Evolutionary conservation across 208 protist genomes (phyloP).

Genomic region (Trypanosoma cruzi): DNA sequence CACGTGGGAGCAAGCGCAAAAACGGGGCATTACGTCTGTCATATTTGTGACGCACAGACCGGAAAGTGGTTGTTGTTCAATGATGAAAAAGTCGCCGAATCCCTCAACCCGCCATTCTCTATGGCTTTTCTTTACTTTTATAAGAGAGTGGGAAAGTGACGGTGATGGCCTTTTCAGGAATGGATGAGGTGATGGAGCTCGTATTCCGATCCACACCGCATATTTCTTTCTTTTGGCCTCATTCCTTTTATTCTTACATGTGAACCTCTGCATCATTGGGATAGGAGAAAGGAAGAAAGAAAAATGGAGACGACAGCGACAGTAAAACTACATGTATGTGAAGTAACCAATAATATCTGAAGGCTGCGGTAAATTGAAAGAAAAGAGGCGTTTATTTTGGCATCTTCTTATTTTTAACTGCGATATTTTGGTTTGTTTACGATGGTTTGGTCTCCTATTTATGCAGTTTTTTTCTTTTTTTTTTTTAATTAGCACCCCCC

Average conservation of each 20-base stretch:
- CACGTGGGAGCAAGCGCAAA: slow-evolving; percentile 91
- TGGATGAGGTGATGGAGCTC: not conserved
- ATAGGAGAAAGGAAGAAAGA: not conserved
- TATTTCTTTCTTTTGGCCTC: not conserved
- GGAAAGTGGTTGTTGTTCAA: slow-evolving; percentile 95
- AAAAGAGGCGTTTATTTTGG: not conserved
- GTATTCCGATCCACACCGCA: not conserved
- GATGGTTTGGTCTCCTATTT: not conserved
- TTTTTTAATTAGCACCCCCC: not conserved
- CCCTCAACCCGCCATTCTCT: slow-evolving; percentile 87
- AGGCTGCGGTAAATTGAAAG: not conserved
- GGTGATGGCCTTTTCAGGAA: not conserved
- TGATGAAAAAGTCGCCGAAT: slow-evolving; percentile 94
- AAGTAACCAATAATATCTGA: not conserved
- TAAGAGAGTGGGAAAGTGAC: slow-evolving; percentile 38
- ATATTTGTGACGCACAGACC: slow-evolving; percentile 72
- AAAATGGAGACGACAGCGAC: not conserved
- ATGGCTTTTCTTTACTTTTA: slow-evolving; percentile 95
- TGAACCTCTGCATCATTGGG: not conserved
- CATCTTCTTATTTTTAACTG: not conserved
- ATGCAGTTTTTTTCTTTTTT: not conserved
- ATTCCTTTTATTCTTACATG: not conserved
- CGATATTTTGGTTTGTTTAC: too few relatives aligned
- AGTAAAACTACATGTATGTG: not conserved
- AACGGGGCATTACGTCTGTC: slow-evolving; percentile 92